Base-by-base conservation (phyloP, 2,329 filamentous ascomycete genomes). In the Penicillium crustosum region DNA sequence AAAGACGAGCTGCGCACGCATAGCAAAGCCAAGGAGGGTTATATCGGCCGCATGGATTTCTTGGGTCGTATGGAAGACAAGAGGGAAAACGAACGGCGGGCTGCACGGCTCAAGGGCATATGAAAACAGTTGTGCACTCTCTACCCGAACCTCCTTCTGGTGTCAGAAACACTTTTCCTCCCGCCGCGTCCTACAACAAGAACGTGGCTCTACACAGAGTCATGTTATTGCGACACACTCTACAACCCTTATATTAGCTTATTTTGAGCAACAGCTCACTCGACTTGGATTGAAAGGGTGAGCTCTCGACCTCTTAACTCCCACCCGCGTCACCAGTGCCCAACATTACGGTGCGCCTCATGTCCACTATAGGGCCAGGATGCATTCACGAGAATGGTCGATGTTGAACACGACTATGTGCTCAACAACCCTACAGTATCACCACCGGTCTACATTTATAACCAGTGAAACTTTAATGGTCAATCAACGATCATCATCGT, bases 1-100 rank as follows among this genome's bases (percentile, higher is more conserved):
- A 80, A 81, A 56, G 84, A 86, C 57, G 86, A 88, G 70, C 70
- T 88, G 67, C 81, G 83, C 55, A 79, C 79, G 45, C 83, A 86
- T 68, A 84, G 83, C 61, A 85, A 84, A 69, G 84, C 83, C 12
- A 86, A 86, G 66, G 81, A 83, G 54, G 83, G 83, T 0, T 88
- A 86, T 70, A 72, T 86, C 65, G 82, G 79, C 17, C 79, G 84
- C 47, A 86, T 85, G 79, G 83, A 86, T 52, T 88, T 88, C 68
- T 74, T 88, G 77, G 79, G 78, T 58, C 79, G 81, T 12, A 82
- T 85, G 29, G 84, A 85, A 61, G 77, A 79, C 42, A 80, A 79
- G 59, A 76, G 76, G 63, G 84, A 87, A 60, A 81, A 83, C 50
- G 83, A 86, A 64, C 78, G 80, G 49, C 78, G 80, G 61, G 78